A percentile compares a stretch with the other conserved stretches of the same genome.
These are phyloP conservation scores for Cercospora zeae-maydis DNA, from an alignment of 2,329 filamentous ascomycete genomes.

Conservation along the genomic window DNA sequence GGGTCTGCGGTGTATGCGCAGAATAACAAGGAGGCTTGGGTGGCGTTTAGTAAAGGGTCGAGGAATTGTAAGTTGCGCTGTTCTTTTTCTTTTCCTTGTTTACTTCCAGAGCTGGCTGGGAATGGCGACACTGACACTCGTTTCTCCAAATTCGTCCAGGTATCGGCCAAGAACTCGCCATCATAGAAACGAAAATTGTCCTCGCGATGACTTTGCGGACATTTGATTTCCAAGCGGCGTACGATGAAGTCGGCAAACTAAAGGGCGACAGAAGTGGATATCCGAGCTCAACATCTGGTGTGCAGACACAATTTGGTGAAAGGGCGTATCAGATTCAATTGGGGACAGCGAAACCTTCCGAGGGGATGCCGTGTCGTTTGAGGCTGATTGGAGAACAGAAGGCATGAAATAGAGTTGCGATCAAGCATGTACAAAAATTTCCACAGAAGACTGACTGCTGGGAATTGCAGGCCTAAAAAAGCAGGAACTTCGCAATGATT, in stretches of 20 bases:
- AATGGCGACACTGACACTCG: not conserved
- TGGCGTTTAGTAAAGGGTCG: conserved; percentile 54
- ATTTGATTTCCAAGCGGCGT: conserved; percentile 48
- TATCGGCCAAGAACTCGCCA: conserved; percentile 56
- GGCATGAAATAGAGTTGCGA: not conserved
- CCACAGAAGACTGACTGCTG: not conserved
- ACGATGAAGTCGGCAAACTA: conserved; percentile 36
- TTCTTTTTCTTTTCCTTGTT: not conserved
- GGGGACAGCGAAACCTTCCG: conserved; percentile 36
- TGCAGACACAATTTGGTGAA: conserved; percentile 35
- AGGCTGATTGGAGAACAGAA: conserved; percentile 2
- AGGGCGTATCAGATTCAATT: conserved; percentile 37
- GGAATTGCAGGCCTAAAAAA: not conserved
- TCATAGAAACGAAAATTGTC: conserved; percentile 51
- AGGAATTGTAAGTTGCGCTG: conserved; percentile 44
- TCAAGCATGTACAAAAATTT: not conserved
- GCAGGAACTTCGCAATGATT: not conserved
- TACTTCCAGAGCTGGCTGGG: too few species aligned
- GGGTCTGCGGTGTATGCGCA: conserved; percentile 35
- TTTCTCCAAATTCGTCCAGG: not conserved
- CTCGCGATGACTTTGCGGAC: conserved; percentile 50
- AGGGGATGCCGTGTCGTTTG: conserved; percentile 36
- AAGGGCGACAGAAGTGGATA: conserved; percentile 38
- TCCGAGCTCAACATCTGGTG: conserved; percentile 25
- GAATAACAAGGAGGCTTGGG: conserved; percentile 47